Conservation (phyloP, 2,329 filamentous ascomycete species). For the Aureobasidium leucospermi region DNA sequence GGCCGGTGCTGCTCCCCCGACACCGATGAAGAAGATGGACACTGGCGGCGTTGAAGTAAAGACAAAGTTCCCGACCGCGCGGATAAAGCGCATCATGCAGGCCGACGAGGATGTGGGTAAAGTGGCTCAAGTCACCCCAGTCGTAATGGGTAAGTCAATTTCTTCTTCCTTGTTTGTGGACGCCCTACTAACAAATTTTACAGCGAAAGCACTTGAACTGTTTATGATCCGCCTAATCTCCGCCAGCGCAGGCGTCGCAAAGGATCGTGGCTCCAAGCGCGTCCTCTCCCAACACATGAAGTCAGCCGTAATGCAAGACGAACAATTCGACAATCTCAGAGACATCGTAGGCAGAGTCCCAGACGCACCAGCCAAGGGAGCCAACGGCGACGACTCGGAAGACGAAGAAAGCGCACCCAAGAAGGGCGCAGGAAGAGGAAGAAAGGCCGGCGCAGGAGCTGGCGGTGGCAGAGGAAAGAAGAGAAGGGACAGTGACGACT, state of each 20-base stretch:
- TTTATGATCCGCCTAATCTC: conserved; percentile 96
- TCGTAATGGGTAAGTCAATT: conserved; percentile 64
- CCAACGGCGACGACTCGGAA: conserved; percentile 12
- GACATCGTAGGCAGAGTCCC: conserved; percentile 86
- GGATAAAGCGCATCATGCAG: conserved; percentile 99
- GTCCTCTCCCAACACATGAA: conserved; percentile 89
- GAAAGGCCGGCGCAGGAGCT: conserved; percentile 11
- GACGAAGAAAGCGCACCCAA: conserved; percentile 14
- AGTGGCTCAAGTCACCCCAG: conserved; percentile 93
- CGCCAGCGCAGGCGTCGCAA: conserved; percentile 61
- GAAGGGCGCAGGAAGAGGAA: conserved; percentile 11
- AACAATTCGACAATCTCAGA: conserved; percentile 87
- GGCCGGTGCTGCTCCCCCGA: neutral
- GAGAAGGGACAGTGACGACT: conserved; percentile 16
- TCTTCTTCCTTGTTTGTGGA: neutral
- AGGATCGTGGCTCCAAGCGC: conserved; percentile 67
- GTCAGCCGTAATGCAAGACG: conserved; percentile 76
- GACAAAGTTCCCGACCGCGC: conserved; percentile 93
- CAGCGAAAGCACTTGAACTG: conserved; percentile 86
- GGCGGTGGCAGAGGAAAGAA: conserved; percentile 15
- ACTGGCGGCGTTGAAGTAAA: conserved; percentile 61
- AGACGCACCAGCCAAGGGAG: conserved; percentile 46
- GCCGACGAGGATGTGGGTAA: conserved; percentile 98
- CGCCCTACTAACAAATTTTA: conserved; percentile 18
- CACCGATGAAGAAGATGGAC: conserved; percentile 20